Percentiles rank a stretch among this genome's conserved stretches.
Evolutionary conservation across 106 monocot species (phyloP).

Genomic region (Platanthera guangdongensis): DNA sequence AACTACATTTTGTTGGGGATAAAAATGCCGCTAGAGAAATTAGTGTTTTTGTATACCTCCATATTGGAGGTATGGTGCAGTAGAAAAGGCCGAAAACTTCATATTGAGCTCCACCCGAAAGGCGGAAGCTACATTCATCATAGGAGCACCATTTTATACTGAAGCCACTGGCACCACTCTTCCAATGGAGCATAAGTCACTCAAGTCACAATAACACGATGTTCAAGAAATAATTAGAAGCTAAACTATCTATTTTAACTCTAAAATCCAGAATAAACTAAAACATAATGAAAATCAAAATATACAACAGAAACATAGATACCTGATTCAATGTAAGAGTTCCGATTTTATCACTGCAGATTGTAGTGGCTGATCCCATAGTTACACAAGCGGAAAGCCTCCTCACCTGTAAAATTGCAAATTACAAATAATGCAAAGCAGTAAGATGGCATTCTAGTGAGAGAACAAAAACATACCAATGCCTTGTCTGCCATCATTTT

Average conservation of each 20-base stretch:
- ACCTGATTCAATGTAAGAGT: constrained; percentile 89
- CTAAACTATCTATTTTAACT: neutral
- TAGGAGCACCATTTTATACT: too few relatives aligned
- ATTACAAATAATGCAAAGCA: neutral
- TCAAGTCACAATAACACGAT: neutral
- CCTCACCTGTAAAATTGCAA: constrained; percentile 43
- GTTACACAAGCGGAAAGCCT: constrained; percentile 98
- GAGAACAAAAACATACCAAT: neutral
- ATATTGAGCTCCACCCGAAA: too few relatives aligned
- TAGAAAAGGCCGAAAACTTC: too few relatives aligned
- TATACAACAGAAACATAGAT: constrained; percentile 9
- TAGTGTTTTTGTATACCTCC: too few relatives aligned
- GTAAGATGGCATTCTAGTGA: neutral
- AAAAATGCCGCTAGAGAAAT: too few relatives aligned
- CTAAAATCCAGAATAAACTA: neutral
- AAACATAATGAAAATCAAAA: neutral
- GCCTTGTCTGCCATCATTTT: constrained; percentile 25
- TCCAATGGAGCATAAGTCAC: neutral
- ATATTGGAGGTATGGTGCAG: too few relatives aligned
- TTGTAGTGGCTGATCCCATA: constrained; percentile 97
- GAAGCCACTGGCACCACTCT: too few relatives aligned
- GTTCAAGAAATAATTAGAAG: neutral
- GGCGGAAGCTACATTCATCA: too few relatives aligned
- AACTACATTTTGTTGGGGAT: too few relatives aligned
- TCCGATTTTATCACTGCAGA: constrained; percentile 97